Base-by-base conservation (phyloP, 768 basidiomycete genomes). In the Serendipita vermifera region DNA sequence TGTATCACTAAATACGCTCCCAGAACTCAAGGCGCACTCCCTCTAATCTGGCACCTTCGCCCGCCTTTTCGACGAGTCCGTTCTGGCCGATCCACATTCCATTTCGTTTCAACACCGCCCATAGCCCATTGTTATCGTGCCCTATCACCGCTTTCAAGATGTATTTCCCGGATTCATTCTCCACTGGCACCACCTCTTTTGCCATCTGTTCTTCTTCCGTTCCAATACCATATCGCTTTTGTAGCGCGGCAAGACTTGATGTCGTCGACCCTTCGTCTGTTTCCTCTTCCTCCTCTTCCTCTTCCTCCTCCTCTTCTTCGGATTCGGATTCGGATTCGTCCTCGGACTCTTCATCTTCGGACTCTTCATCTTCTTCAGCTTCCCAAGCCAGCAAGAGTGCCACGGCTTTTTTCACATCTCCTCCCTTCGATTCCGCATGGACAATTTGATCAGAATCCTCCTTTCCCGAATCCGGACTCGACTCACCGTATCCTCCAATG, bases 11-110 rank as follows among this genome's bases (percentile, higher is more conserved):
- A 20, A 51, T 15, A 11, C 46, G 46, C 46, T 51, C 46, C 46
- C 46, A 51, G 46, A 51, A 29, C 46, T 51, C 46, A 51, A 51
- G 46, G n/a, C 46, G 46, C 46, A 51, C 27, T 22, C 46, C 46
- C 46, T 51, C 46, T 51, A 51, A 29, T 26, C 22, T 9, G 9
- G 7, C 46, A 26, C 22, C 5, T 7, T 29, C 11, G 22, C 7
- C 20, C 46, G 46, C 20, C 20, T 2, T n/a, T 20, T 9, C 32
- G 20, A 51, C n/a, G n/a, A 51, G 20, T n/a, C 46, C 46, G n/a
- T 26, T 31, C 17, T 29, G 20, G n/a, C 46, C 29, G 5, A 31
- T 26, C 46, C 17, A 51, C 46, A n/a, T 15, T 31, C 46, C 46
- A 26, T 51, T 5, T n/a, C 46, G 4, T 51, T 31, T 20, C 9